Conservation (phyloP, 176 grass and related monocot species). For the Tillandsia leiboldiana region DNA sequence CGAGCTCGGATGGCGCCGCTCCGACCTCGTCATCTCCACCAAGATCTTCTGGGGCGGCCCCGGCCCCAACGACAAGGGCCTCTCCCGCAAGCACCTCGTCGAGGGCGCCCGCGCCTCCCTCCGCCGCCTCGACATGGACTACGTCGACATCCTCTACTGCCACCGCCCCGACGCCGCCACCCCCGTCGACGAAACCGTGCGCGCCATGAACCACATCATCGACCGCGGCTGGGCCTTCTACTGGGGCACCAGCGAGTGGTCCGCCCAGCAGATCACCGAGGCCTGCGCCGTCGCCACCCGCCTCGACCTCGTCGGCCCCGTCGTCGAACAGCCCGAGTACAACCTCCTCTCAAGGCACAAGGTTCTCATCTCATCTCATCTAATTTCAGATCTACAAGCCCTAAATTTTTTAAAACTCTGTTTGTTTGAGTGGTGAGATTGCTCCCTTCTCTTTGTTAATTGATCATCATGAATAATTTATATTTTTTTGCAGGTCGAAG, state of each 20-base stretch:
- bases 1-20: conserved; percentile 85
- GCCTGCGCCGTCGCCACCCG: conserved; percentile 55
- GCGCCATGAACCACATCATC: conserved; percentile 94
- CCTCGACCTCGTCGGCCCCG: conserved; percentile 80
- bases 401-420: no score
- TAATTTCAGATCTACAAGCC: not conserved
- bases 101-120: conserved; percentile 69
- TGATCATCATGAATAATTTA: not conserved
- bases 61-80: conserved; percentile 96
- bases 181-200: conserved; percentile 80
- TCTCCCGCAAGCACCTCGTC: conserved; percentile 88
- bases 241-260: conserved; percentile 94
- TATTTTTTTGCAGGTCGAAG: conserved; percentile 62
- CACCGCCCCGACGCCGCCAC: conserved; percentile 79
- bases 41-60: conserved; percentile 98
- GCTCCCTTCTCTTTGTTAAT: not conserved
- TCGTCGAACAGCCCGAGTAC: conserved; percentile 96
- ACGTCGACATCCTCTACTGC: conserved; percentile 76
- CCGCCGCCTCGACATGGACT: conserved; percentile 77
- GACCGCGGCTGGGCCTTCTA: conserved; percentile 90
- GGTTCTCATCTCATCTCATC: conserved; percentile 5
- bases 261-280: conserved; percentile 92
- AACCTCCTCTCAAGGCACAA: conserved; percentile 95
- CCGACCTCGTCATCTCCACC: conserved; percentile 92
- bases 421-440: not conserved